phyloP scores from a whole-genome alignment of 768 basidiomycete species.

The Termitomyces eurrhizus region DNA sequence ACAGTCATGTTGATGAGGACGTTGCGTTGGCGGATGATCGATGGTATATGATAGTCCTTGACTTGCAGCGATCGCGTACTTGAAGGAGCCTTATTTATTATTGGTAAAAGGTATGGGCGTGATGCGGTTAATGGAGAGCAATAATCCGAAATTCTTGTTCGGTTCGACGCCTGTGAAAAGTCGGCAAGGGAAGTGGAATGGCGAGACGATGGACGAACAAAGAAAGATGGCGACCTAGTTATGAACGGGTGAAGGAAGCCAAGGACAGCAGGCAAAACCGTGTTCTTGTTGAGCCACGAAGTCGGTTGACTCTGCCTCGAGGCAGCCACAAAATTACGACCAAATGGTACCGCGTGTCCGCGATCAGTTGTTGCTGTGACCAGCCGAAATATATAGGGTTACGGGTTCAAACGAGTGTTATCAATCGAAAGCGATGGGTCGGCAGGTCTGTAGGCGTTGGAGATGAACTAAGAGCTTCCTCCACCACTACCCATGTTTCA shows the following conservation, averaged over 20 bases:
- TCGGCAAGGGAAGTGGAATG: not conserved
- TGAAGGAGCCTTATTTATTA: not conserved
- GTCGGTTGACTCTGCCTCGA: slow-evolving; percentile 21
- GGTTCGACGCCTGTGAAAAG: not conserved
- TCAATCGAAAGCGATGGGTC: slow-evolving; percentile 11
- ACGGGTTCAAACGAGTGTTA: slow-evolving; percentile 18
- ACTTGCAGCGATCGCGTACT: not conserved
- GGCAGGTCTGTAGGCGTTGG: not conserved
- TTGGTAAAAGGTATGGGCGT: slow-evolving; percentile 25
- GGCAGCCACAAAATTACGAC: slow-evolving; percentile 18
- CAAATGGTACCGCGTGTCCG: slow-evolving; percentile 15
- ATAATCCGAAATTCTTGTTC: slow-evolving; percentile 1
- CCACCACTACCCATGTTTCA: slow-evolving; percentile 1
- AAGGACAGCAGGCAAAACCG: slow-evolving; percentile 14
- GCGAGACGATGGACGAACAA: slow-evolving; percentile 8
- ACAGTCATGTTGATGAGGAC: slow-evolving; percentile 18
- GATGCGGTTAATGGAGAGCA: slow-evolving; percentile 6
- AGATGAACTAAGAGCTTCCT: slow-evolving; percentile 9
- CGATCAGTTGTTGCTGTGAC: slow-evolving; percentile 9
- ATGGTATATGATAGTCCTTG: slow-evolving; percentile 38
- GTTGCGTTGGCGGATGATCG: slow-evolving; percentile 15
- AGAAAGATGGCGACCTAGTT: slow-evolving; percentile 11
- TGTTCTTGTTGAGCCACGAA: slow-evolving; percentile 19
- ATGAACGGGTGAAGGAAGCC: slow-evolving; percentile 10
- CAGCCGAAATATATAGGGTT: slow-evolving; percentile 13